Evolutionary conservation across 768 basidiomycete species (phyloP).

Genomic region (Amanita rubescens): DNA sequence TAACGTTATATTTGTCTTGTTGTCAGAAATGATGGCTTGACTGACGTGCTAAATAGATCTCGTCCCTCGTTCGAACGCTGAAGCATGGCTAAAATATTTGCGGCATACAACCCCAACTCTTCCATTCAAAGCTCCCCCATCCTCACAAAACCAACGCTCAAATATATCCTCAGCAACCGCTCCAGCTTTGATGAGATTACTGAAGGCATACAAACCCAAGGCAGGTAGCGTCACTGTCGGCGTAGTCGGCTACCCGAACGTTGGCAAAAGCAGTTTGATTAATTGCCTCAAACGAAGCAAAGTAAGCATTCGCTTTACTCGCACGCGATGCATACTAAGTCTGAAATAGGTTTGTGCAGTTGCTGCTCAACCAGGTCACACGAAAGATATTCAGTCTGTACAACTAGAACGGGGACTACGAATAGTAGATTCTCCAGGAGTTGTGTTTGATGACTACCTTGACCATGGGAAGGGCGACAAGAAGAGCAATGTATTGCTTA

Average conservation of each 20-base stretch:
- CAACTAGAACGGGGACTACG: slow-evolving; percentile 89
- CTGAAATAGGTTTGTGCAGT: slow-evolving; percentile 73
- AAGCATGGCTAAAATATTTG: slow-evolving; percentile 87
- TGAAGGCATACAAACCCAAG: slow-evolving; percentile 77
- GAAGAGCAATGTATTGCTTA: slow-evolving; percentile 63
- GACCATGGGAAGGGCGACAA: slow-evolving; percentile 34
- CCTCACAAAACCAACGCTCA: slow-evolving; percentile 69
- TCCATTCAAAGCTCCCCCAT: slow-evolving; percentile 78
- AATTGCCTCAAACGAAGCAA: slow-evolving; percentile 87
- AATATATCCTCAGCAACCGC: slow-evolving; percentile 76
- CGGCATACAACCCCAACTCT: slow-evolving; percentile 89
- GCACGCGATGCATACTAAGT: background rate
- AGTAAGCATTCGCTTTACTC: slow-evolving; percentile 27
- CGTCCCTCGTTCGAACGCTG: slow-evolving; percentile 81
- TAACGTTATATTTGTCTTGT: slow-evolving; percentile 31
- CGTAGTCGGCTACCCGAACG: slow-evolving; percentile 95
- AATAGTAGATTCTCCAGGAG: slow-evolving; percentile 93
- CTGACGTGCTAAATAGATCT: slow-evolving; percentile 51
- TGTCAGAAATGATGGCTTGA: background rate
- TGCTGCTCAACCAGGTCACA: slow-evolving; percentile 92
- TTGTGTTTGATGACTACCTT: slow-evolving; percentile 82
- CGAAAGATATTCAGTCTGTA: slow-evolving; percentile 84
- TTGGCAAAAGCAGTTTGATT: slow-evolving; percentile 92
- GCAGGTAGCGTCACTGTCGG: slow-evolving; percentile 75
- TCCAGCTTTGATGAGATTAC: slow-evolving; percentile 67